Evolutionary conservation across 1,284 basidiomycete species (phyloP), one percentile per base, ranked within the genome.

Genomic region (Trametes sp.): DNA sequence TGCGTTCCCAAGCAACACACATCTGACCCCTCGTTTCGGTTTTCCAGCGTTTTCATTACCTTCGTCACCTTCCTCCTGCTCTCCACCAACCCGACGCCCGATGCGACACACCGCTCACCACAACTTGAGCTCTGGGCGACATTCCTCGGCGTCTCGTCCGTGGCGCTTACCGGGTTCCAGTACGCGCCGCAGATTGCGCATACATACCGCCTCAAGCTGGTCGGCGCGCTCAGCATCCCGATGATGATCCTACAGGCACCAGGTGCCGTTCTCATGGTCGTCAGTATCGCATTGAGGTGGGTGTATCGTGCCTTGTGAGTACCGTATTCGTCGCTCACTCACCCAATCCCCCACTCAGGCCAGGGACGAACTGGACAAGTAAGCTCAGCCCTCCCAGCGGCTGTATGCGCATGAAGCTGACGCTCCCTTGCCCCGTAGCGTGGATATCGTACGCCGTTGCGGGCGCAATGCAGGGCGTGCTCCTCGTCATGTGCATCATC

Each of bases 161-260:
- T 93, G 1, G 24, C 88, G 0, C 85, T 97, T 3, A 92, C 96
- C 0, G 85, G 87, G 0, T 80, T 92, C 23, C 96, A 98, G 76
- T 98, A 98, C 72, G 82, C 89, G 0, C 96, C 96, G 0, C 96
- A 98, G 75, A 84, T 98, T 42, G 70, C 85, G 26, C 88, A 92
- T 69, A 98, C 96, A 1, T 95, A 90, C 70, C 79, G 80, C 8
- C 79, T 86, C 41, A 90, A 89, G 70, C 84, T 96, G 8, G 96
- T 98, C 9, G 96, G 96, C 11, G 95, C 95, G 1, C 81, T 98
- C 24, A 96, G 92, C 70, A 92, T 98, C 66, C 90, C 90, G 1
- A 98, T 95, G 86, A 98, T 99, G 97, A 80, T 87, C 49, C 91
- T 99, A 24, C 96, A 99, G 77, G 95, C 90, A 8, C 97, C 97